Evolutionary conservation across 2,329 filamentous ascomycete species (phyloP), one percentile per base, ranked within the genome.

Genomic region (Myriosclerotinia curreyana): DNA sequence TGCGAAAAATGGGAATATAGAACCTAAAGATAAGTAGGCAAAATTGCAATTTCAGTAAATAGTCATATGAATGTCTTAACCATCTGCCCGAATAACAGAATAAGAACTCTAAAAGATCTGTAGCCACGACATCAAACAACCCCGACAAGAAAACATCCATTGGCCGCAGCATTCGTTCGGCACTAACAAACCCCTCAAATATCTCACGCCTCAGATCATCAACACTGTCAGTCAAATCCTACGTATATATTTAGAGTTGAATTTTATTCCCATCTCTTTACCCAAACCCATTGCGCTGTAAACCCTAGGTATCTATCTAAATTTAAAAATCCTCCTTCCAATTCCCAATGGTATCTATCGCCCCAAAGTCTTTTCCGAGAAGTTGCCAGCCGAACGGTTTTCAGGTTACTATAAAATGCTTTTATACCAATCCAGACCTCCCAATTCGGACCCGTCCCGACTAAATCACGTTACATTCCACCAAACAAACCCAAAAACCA

Each of bases 291-390:
- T 46, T 31, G 28, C 54, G 54, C 22, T 11, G 34, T 34, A 48
- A 58, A 31, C 42, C 42, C 54, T 48, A 58, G 54, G 54, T 58
- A 58, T 58, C 54, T 58, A 46, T 58, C 28, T 58, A 58, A 48
- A 46, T 46, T 46, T n/a, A 58, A 58, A 48, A 34, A 31, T 46
- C 8, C 8, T 54, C 52, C 52, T 36, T 28, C 54, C 28, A 15
- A 58, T 11, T 58, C 54, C 54, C 42, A 46, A 34, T 46, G 40
- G 54, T 58, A 58, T 58, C 54, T 58, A 20, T 36, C 54, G 40
- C 46, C 54, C 54, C 54, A 58, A 58, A 17, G 22, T 48, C 42
- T 48, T 58, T 58, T 58, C 20, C 54, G 22, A 58, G 31, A 56
- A 44, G 11, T 28, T 58, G n/a, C 54, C 54, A 34, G 40, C 14